Evolutionary conservation across 2,329 filamentous ascomycete species (phyloP).

Genomic region (Diaporthe ampelina): DNA sequence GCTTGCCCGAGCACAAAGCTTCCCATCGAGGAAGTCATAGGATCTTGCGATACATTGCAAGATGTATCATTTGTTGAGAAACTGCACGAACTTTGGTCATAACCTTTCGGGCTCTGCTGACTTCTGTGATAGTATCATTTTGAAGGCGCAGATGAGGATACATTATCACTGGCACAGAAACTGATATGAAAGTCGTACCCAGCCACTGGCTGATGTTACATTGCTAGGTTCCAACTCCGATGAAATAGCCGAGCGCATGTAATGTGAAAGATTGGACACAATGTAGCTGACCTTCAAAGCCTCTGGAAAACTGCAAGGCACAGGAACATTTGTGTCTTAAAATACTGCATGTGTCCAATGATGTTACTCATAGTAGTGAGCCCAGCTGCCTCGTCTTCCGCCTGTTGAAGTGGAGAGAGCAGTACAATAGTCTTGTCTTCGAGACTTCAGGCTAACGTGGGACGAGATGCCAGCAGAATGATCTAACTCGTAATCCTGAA

Average conservation of each 20-base stretch:
- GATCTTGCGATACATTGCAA: neutral
- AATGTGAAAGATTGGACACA: no score
- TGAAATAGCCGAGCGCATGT: no score
- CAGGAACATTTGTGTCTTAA: neutral
- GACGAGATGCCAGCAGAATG: neutral
- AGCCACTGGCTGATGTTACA: no score
- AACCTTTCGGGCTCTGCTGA: neutral
- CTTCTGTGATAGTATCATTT: neutral
- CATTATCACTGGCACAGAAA: neutral
- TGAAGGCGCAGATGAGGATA: neutral
- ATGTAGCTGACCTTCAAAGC: neutral
- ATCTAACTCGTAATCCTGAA: neutral
- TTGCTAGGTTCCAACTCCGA: no score
- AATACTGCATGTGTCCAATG: no score
- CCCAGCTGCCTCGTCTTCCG: neutral
- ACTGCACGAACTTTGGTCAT: neutral
- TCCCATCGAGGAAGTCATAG: neutral
- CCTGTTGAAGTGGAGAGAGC: neutral
- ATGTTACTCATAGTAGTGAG: neutral
- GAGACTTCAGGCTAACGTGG: neutral
- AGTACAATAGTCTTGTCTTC: neutral
- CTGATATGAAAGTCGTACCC: neutral
- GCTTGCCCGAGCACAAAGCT: neutral
- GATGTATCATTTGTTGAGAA: no score
- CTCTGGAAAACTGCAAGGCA: neutral